Conservation (phyloP, 2,329 filamentous ascomycete species). For the Hortaea werneckii region DNA sequence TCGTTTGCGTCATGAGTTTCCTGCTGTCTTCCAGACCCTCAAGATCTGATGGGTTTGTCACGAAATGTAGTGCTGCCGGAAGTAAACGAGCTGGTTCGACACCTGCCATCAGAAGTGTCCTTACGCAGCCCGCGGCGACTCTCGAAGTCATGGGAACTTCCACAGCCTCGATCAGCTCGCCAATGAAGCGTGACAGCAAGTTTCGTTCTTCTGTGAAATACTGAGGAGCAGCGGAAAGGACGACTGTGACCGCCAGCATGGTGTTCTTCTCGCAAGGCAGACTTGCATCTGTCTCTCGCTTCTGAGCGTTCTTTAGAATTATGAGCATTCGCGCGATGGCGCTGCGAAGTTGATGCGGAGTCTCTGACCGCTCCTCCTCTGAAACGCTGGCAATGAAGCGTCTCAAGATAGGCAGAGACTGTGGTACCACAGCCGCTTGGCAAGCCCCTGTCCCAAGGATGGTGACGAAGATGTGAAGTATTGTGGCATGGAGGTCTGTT, state of each 20-base stretch:
- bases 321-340: constrained; percentile 74
- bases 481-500: constrained; percentile 89
- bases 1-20: constrained; percentile 58
- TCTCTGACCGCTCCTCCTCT: constrained; percentile 32
- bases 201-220: constrained; percentile 65
- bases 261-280: constrained; percentile 88
- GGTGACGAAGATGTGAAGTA: constrained; percentile 91
- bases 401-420: constrained; percentile 82
- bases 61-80: constrained; percentile 66
- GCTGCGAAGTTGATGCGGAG: constrained; percentile 63
- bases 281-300: constrained; percentile 64
- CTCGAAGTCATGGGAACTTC: constrained; percentile 72
- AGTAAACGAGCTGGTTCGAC: constrained; percentile 57
- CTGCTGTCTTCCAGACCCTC: constrained; percentile 75
- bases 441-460: constrained; percentile 80
- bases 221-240: constrained; percentile 60
- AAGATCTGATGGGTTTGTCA: constrained; percentile 49
- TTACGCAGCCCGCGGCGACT: constrained; percentile 81
- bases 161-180: constrained; percentile 77
- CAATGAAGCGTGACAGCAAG: constrained; percentile 62
- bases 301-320: constrained; percentile 67
- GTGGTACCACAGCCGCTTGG: constrained; percentile 79
- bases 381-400: constrained; percentile 75
- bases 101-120: constrained; percentile 69
- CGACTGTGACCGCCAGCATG: constrained; percentile 75